These are phyloP conservation scores for Zygoascus ofunaensis DNA, from an alignment of 805 yeast genomes.

Conservation along the genomic window DNA sequence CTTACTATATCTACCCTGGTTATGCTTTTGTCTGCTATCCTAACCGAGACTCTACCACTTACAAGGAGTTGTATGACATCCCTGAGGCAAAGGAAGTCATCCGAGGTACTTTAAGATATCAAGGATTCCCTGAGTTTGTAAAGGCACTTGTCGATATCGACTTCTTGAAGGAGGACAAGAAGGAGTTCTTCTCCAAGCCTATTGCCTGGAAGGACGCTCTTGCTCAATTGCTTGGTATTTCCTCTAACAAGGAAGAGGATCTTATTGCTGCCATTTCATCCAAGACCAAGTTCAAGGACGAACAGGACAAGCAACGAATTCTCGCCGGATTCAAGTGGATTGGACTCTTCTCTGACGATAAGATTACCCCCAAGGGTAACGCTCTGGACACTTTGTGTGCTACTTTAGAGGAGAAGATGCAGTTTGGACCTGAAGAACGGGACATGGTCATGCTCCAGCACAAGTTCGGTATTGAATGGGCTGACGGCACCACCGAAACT, in stretches of 20 bases:
- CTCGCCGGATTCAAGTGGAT: conserved; percentile 87
- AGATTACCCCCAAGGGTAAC: conserved; percentile 81
- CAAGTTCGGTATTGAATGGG: conserved; percentile 96
- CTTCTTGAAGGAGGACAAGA: conserved; percentile 70
- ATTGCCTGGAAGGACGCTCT: conserved; percentile 86
- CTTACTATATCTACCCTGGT: conserved; percentile 93
- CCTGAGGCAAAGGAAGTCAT: conserved; percentile 97
- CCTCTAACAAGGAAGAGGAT: conserved; percentile 61
- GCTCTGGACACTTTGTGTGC: conserved; percentile 96
- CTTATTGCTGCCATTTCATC: conserved; percentile 65
- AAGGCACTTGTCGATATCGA: conserved; percentile 93
- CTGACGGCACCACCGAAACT: conserved; percentile 80
- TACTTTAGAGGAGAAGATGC: conserved; percentile 90
- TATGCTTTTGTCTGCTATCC: conserved; percentile 93
- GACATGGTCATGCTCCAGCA: conserved; percentile 94
- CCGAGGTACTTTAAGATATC: conserved; percentile 96
- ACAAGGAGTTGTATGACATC: conserved; percentile 82
- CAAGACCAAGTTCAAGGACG: conserved; percentile 72
- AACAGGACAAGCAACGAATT: conserved; percentile 77
- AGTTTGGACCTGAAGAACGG: conserved; percentile 90
- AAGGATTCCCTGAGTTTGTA: conserved; percentile 97
- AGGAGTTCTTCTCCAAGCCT: conserved; percentile 44
- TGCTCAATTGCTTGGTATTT: conserved; percentile 63
- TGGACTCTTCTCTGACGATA: conserved; percentile 72
- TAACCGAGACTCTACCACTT: conserved; percentile 93